Conservation (phyloP, 495 filamentous ascomycete genomes). For the Penicillium subrubescens region DNA sequence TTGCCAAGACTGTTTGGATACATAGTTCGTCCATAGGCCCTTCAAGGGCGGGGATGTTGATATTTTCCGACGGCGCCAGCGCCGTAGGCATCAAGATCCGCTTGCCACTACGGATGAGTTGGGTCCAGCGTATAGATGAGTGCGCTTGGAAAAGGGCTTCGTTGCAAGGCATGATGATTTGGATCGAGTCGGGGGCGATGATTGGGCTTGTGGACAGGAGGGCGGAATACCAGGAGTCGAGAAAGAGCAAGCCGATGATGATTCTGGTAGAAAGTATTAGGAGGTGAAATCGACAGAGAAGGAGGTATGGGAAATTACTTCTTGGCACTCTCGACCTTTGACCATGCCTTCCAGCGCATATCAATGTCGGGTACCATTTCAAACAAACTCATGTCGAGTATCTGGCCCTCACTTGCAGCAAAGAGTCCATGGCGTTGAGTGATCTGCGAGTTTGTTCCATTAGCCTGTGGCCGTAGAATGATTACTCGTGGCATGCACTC, state of each 20-base stretch:
- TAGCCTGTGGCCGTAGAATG: background rate
- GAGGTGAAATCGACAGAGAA: background rate
- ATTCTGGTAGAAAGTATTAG: conserved; percentile 23
- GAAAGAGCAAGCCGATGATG: conserved; percentile 50
- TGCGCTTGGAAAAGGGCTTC: conserved; percentile 49
- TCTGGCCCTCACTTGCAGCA: conserved; percentile 47
- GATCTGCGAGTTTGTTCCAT: conserved; percentile 30
- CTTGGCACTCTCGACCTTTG: conserved; percentile 53
- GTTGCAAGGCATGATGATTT: conserved; percentile 50
- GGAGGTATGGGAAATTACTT: conserved; percentile 28
- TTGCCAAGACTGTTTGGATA: conserved; percentile 42
- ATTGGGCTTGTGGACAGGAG: conserved; percentile 53
- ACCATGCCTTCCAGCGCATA: conserved; percentile 56
- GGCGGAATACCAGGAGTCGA: conserved; percentile 55
- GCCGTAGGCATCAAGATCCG: conserved; percentile 44
- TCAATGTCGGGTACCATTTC: conserved; percentile 50
- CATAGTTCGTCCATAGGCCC: conserved; percentile 40
- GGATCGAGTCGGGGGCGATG: conserved; percentile 48
- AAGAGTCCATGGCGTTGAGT: conserved; percentile 56
- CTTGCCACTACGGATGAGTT: conserved; percentile 43
- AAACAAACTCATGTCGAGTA: conserved; percentile 49
- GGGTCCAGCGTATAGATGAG: conserved; percentile 49
- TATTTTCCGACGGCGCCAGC: conserved; percentile 40
- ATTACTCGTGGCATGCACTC: conserved; percentile 12
- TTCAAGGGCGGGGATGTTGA: conserved; percentile 40